phyloP scores from a whole-genome alignment of 768 basidiomycete genomes.

The Ephemerocybe angulata region DNA sequence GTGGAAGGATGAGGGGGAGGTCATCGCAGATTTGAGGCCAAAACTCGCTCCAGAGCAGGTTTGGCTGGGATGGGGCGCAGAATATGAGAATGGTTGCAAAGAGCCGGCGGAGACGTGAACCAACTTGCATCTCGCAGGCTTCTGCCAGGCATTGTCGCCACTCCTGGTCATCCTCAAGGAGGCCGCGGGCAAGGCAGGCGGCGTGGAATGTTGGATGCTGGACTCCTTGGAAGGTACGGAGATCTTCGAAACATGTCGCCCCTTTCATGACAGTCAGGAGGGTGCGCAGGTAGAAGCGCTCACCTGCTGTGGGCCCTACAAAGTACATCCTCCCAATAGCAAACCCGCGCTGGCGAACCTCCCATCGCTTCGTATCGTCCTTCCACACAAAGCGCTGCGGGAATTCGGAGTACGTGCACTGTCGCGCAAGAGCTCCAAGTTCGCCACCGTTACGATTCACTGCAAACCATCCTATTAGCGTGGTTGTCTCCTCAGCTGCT shows the following conservation, averaged over 20 bases:
- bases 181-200: constrained; percentile 38
- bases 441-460: constrained; percentile 21
- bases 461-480: constrained; percentile 29
- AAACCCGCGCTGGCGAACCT: constrained; percentile 19
- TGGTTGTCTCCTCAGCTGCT: constrained; percentile 15
- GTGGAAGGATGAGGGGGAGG: constrained; percentile 16
- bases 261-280: constrained; percentile 39
- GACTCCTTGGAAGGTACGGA: constrained; percentile 19
- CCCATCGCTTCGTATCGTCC: constrained; percentile 23
- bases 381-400: constrained; percentile 19
- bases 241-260: constrained; percentile 23
- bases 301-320: constrained; percentile 32
- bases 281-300: constrained; percentile 38
- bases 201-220: constrained; percentile 28
- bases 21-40: constrained; percentile 39
- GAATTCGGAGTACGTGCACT: constrained; percentile 33
- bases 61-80: constrained; percentile 28
- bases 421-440: neutral
- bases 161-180: constrained; percentile 47
- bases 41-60: constrained; percentile 37
- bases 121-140: constrained; percentile 38
- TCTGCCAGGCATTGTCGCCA: constrained; percentile 39
- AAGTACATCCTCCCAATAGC: constrained; percentile 42
- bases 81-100: constrained; percentile 37
- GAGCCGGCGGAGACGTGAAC: constrained; percentile 28